Evolutionary conservation across 2,329 filamentous ascomycete genomes (phyloP).

Genomic region (Lachnellula suecica): DNA sequence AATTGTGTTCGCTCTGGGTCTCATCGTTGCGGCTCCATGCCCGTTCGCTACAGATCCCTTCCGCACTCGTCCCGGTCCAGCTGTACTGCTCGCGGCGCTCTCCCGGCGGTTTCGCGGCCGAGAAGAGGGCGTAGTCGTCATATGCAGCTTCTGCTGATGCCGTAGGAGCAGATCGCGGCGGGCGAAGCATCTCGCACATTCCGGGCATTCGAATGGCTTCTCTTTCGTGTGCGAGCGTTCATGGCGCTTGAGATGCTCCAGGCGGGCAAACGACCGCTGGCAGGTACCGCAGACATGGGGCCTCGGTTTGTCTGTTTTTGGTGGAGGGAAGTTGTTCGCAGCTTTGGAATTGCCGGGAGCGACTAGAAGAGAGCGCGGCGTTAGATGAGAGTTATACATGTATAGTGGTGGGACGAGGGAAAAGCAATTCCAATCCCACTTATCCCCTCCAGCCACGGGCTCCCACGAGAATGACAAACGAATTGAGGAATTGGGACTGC

Average conservation of each 20-base stretch:
- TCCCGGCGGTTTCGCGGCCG: conserved; percentile 86
- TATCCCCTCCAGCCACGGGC: background rate
- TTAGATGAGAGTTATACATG: background rate
- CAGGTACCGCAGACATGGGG: conserved; percentile 94
- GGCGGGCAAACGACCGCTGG: conserved; percentile 84
- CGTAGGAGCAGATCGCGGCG: conserved; percentile 86
- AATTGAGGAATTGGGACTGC: background rate
- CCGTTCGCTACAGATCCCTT: conserved; percentile 83
- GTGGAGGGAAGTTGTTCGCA: conserved; percentile 58
- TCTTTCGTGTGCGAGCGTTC: conserved; percentile 96
- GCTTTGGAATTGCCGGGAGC: conserved; percentile 23
- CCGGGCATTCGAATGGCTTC: conserved; percentile 96
- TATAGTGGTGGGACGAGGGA: conserved; percentile 7
- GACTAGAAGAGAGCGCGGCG: conserved; percentile 5
- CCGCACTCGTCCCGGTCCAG: conserved; percentile 71
- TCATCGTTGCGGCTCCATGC: conserved; percentile 59
- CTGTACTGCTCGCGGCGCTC: conserved; percentile 73
- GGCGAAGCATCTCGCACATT: conserved; percentile 93
- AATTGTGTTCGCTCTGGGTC: conserved; percentile 93
- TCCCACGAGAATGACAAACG: background rate
- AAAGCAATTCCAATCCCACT: conserved; percentile 10
- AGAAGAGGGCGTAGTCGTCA: conserved; percentile 84
- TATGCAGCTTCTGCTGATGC: conserved; percentile 98
- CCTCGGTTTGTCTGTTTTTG: conserved; percentile 95
- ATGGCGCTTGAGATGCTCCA: conserved; percentile 96